These are phyloP conservation scores for Suhomyces vadensis DNA, from an alignment of 805 yeast genomes.

Conservation along the genomic window DNA sequence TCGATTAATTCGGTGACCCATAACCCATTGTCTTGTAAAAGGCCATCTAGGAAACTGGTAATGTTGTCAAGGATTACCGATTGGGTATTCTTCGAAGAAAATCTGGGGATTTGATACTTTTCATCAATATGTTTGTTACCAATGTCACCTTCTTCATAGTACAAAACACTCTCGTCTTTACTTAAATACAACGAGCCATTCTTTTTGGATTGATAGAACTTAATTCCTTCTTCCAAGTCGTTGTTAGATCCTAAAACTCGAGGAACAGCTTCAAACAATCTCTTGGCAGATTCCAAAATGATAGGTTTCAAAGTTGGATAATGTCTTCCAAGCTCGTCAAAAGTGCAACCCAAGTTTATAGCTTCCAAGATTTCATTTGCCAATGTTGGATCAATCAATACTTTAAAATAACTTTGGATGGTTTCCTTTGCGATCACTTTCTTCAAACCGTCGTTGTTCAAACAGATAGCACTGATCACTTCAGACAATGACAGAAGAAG, in stretches of 20 bases:
- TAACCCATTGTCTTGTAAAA: slow-evolving; percentile 52
- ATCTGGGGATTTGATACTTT: not conserved
- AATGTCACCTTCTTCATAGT: slow-evolving; percentile 39
- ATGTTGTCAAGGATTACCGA: slow-evolving; percentile 52
- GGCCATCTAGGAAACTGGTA: slow-evolving; percentile 50
- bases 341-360: slow-evolving; percentile 60
- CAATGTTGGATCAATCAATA: slow-evolving; percentile 49
- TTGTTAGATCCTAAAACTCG: slow-evolving; percentile 18
- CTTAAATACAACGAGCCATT: slow-evolving; percentile 41
- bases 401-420: slow-evolving; percentile 46
- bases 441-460: slow-evolving; percentile 70
- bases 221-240: slow-evolving; percentile 32
- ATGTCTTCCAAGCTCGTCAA: slow-evolving; percentile 83
- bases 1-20: slow-evolving; percentile 44
- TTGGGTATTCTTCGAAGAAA: slow-evolving; percentile 51
- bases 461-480: slow-evolving; percentile 77
- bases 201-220: slow-evolving; percentile 43
- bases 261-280: slow-evolving; percentile 41
- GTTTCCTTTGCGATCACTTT: slow-evolving; percentile 47
- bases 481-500: slow-evolving; percentile 66
- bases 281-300: slow-evolving; percentile 50
- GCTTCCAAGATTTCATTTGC: slow-evolving; percentile 53
- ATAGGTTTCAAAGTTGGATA: slow-evolving; percentile 69
- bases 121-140: not conserved
- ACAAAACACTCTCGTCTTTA: slow-evolving; percentile 41